Conservation (phyloP, 2,329 filamentous ascomycete genomes). For the Pseudogymnoascus sp. region DNA sequence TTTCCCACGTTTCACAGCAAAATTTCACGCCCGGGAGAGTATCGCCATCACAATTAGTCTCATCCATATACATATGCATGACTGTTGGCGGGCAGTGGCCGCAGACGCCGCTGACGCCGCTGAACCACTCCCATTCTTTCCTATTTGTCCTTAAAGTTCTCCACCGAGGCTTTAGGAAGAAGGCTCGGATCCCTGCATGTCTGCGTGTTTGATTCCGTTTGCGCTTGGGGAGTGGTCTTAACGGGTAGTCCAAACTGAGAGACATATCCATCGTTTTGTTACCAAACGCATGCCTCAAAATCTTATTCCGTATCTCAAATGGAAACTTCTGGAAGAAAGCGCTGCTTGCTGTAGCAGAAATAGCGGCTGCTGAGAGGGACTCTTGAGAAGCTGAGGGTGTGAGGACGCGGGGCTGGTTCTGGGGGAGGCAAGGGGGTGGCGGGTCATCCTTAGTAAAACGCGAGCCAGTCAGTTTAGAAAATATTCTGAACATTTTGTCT, state of each 20-base stretch:
- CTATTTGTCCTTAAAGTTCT: background rate
- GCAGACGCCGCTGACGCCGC: background rate
- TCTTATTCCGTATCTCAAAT: background rate
- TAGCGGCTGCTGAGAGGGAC: background rate
- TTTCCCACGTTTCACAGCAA: background rate
- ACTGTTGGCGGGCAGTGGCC: background rate
- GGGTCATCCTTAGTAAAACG: background rate
- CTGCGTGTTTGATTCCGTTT: background rate
- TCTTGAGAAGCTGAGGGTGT: background rate
- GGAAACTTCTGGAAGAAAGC: background rate
- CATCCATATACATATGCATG: background rate
- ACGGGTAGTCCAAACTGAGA: background rate
- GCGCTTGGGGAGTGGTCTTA: background rate
- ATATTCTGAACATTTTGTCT: background rate
- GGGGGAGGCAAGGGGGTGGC: background rate
- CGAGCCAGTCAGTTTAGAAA: too few species aligned
- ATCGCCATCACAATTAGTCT: background rate
- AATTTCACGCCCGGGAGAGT: background rate
- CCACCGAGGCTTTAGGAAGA: background rate
- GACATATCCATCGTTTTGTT: background rate
- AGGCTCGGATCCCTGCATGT: background rate
- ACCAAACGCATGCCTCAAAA: background rate
- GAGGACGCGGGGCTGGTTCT: background rate
- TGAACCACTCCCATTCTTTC: background rate
- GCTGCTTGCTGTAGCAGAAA: background rate